These are phyloP conservation scores for Lenwebbia sp. DNA, from an alignment of 345 rosid species.

Conservation along the genomic window DNA sequence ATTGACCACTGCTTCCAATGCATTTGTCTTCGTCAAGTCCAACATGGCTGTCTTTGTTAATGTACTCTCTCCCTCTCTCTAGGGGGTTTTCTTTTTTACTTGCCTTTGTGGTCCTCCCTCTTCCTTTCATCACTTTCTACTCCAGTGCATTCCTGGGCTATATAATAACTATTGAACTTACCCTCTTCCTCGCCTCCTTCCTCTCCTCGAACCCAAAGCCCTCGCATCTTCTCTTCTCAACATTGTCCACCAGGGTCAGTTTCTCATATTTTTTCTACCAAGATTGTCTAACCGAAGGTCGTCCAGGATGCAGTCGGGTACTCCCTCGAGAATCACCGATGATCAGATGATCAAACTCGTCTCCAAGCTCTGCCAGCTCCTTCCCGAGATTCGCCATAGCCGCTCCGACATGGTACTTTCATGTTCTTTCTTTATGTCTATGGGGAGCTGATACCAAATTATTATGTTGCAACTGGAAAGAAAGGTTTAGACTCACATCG, in stretches of 20 bases:
- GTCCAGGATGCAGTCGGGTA: neutral
- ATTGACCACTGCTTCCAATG: constrained; percentile 34
- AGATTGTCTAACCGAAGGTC: constrained; percentile 10
- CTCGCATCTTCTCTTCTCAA: neutral
- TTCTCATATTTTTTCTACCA: neutral
- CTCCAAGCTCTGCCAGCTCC: constrained; percentile 72
- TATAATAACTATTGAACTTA: neutral
- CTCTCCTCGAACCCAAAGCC: neutral
- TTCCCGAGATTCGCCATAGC: constrained; percentile 81
- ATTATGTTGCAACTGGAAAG: neutral
- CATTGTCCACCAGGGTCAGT: neutral
- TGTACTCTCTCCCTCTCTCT: constrained; percentile 20
- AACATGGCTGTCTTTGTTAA: constrained; percentile 54
- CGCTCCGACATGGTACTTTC: constrained; percentile 68
- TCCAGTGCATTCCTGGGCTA: constrained; percentile 15
- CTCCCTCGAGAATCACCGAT: constrained; percentile 59
- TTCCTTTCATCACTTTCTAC: constrained; percentile 49
- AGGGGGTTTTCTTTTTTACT: neutral
- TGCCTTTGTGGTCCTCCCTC: constrained; percentile 42
- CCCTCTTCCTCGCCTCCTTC: neutral
- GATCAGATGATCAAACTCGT: constrained; percentile 84
- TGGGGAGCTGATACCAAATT: neutral
- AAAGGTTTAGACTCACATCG: neutral
- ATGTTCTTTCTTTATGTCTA: constrained; percentile 3
- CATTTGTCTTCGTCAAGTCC: constrained; percentile 71